These are phyloP conservation scores for Zancudomyces culisetae DNA, from an alignment of 371 early-diverging fungal genomes.

Conservation along the genomic window DNA sequence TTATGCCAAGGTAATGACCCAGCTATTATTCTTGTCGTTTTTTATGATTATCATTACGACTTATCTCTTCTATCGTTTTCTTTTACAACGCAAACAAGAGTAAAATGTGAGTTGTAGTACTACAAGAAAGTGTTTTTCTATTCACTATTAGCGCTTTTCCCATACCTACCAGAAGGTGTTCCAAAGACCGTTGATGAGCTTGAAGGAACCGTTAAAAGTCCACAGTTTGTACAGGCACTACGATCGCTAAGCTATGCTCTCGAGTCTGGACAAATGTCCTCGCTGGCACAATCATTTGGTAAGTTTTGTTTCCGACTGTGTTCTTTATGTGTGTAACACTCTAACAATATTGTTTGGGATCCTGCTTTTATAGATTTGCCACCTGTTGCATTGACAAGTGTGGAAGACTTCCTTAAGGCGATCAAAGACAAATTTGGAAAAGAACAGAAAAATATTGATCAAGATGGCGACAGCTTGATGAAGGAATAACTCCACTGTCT, in stretches of 20 bases:
- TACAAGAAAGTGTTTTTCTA: background rate
- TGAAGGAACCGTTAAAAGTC: conserved; percentile 35
- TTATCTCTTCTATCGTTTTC: background rate
- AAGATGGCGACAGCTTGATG: background rate
- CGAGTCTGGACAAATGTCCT: conserved; percentile 44
- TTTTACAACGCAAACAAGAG: background rate
- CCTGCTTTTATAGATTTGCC: conserved; percentile 23
- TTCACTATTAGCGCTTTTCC: conserved; percentile 30
- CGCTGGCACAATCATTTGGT: conserved; percentile 34
- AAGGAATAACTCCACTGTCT: no score
- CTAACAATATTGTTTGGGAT: no score
- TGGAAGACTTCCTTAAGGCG: conserved; percentile 42
- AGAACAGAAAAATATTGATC: background rate
- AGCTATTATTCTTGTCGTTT: background rate
- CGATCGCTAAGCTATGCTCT: conserved; percentile 39
- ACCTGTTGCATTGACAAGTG: conserved; percentile 36
- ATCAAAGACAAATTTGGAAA: conserved; percentile 28
- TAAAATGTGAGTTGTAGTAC: background rate
- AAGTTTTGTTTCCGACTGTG: background rate
- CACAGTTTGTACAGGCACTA: conserved; percentile 50
- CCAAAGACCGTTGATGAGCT: conserved; percentile 30
- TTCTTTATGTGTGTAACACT: no score
- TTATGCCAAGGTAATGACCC: conserved; percentile 18
- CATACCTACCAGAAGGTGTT: conserved; percentile 34
- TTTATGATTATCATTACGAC: background rate